Evolutionary conservation across 148 eudicot species (phyloP).

Genomic region (Nepenthes gracilis): DNA sequence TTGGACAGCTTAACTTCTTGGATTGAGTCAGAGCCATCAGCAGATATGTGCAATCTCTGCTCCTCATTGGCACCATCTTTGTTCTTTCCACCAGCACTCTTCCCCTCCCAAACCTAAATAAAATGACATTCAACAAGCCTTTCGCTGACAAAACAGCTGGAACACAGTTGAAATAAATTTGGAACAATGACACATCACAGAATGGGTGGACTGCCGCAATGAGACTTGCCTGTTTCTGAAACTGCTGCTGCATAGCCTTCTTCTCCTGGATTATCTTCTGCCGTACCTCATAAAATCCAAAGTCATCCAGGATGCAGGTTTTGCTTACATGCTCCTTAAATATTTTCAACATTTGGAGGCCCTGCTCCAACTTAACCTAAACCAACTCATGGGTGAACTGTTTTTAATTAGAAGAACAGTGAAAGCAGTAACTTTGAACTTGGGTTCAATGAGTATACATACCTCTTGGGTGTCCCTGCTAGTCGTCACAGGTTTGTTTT

Average conservation of each 20-base stretch:
- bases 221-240: constrained; percentile 36
- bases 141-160: background rate
- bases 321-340: constrained; percentile 50
- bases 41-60: constrained; percentile 15
- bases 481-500: constrained; percentile 73
- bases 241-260: constrained; percentile 62
- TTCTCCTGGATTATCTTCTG: constrained; percentile 63
- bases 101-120: constrained; percentile 47
- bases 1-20: constrained; percentile 10
- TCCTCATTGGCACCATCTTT: constrained; percentile 27
- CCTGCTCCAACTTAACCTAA: constrained; percentile 69
- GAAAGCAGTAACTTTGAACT: background rate
- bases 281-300: constrained; percentile 65
- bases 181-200: background rate
- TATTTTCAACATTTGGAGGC: constrained; percentile 50
- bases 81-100: constrained; percentile 25
- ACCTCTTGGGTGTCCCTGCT: constrained; percentile 96
- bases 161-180: background rate
- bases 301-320: constrained; percentile 62
- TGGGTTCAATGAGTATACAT: background rate
- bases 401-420: background rate
- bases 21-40: constrained; percentile 9
- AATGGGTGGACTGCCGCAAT: no score
- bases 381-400: constrained; percentile 6
- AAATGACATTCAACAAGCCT: background rate